Evolutionary conservation across 768 basidiomycete genomes (phyloP).

Genomic region (Amanita thiersii): DNA sequence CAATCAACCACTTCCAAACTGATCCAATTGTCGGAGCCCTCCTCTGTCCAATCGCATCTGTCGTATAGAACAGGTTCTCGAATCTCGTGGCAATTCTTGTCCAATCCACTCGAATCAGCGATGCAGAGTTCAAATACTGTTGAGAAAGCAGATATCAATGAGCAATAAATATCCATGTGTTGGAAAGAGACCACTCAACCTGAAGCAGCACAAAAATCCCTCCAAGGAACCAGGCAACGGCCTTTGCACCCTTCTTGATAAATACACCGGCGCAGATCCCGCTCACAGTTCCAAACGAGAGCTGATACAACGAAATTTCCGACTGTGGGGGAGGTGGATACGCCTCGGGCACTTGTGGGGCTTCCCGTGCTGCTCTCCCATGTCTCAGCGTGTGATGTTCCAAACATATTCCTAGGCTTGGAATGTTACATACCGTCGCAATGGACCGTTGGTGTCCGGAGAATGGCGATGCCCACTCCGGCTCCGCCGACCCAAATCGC

Average conservation of each 20-base stretch:
- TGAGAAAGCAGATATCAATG: background rate
- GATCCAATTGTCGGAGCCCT: slow-evolving; percentile 58
- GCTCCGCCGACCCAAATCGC: slow-evolving; percentile 29
- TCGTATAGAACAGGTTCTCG: slow-evolving; percentile 65
- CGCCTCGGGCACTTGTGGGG: background rate
- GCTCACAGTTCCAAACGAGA: slow-evolving; percentile 82
- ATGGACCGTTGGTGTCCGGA: slow-evolving; percentile 27
- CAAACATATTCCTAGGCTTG: too few species aligned
- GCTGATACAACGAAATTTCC: slow-evolving; percentile 71
- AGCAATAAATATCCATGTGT: background rate
- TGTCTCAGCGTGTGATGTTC: too few species aligned
- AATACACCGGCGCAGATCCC: slow-evolving; percentile 91
- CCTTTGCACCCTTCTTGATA: slow-evolving; percentile 88
- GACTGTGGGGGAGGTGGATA: slow-evolving; percentile 56
- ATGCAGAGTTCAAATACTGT: slow-evolving; percentile 74
- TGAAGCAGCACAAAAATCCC: slow-evolving; percentile 88
- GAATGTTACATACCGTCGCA: slow-evolving; percentile 46
- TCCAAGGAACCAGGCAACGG: slow-evolving; percentile 79
- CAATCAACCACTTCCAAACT: slow-evolving; percentile 57
- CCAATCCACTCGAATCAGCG: slow-evolving; percentile 81
- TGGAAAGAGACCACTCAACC: slow-evolving; percentile 35
- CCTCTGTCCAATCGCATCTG: slow-evolving; percentile 42
- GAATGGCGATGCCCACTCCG: slow-evolving; percentile 35
- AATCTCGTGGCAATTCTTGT: slow-evolving; percentile 51
- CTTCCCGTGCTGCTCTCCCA: background rate